A percentile compares a stretch with the other conserved stretches of the same genome.
phyloP scores from a whole-genome alignment of 768 basidiomycete genomes.

The Thelephora aurantiotincta region DNA sequence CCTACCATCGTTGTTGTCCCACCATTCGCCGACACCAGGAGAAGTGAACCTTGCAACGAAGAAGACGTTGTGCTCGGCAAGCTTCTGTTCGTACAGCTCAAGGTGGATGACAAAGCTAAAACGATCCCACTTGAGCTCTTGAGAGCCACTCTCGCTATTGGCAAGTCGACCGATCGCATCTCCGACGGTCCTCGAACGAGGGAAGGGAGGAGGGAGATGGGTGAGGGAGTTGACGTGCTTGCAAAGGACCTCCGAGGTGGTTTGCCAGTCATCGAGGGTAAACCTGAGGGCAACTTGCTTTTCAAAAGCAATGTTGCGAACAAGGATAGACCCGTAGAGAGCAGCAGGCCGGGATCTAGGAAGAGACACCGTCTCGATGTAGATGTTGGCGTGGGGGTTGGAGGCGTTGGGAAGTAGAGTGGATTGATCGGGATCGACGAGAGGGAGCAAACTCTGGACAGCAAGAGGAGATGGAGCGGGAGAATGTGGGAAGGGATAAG shows the following conservation, averaged over 20 bases:
- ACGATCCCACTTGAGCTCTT: constrained; percentile 16
- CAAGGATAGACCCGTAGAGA: constrained; percentile 66
- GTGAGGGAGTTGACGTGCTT: constrained; percentile 29
- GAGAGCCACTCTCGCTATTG: constrained; percentile 6
- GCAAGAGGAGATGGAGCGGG: constrained; percentile 7
- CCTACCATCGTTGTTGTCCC: constrained; percentile 77
- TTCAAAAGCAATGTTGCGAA: constrained; percentile 75
- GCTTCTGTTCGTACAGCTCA: constrained; percentile 46
- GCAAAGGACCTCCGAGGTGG: constrained; percentile 70
- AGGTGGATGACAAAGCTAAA: constrained; percentile 47
- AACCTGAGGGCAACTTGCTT: constrained; percentile 80
- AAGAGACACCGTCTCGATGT: constrained; percentile 24
- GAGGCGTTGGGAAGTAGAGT: constrained; percentile 19
- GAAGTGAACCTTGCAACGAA: constrained; percentile 41
- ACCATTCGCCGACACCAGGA: constrained; percentile 56
- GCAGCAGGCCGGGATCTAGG: constrained; percentile 22
- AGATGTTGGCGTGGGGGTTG: constrained; percentile 18
- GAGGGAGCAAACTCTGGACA: constrained; percentile 1
- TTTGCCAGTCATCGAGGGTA: constrained; percentile 91
- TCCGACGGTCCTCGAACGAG: constrained; percentile 18
- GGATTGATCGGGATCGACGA: constrained; percentile 23
- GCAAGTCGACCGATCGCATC: constrained; percentile 18
- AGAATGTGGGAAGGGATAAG: constrained; percentile 13
- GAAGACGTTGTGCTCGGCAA: constrained; percentile 41
- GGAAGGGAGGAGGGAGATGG: constrained; percentile 19